These are phyloP conservation scores for Reutealis trisperma DNA, from an alignment of 345 rosid species.

Conservation along the genomic window DNA sequence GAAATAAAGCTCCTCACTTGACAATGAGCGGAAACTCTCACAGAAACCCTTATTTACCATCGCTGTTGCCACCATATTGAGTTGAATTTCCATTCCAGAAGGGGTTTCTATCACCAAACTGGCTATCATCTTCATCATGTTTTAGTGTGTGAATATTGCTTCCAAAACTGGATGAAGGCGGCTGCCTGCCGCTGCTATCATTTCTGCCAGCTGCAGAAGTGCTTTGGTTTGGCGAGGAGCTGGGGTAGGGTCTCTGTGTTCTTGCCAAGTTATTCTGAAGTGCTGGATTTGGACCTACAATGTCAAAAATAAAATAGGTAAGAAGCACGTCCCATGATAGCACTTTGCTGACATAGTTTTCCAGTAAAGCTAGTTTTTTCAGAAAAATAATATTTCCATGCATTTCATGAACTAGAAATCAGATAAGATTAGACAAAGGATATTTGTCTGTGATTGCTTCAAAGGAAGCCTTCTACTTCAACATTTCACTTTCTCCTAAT, in stretches of 20 bases:
- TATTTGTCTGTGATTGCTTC: neutral
- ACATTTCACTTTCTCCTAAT: too few species aligned
- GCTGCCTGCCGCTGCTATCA: conserved; percentile 43
- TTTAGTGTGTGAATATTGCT: conserved; percentile 80
- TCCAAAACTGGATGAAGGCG: conserved; percentile 50
- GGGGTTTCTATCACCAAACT: conserved; percentile 60
- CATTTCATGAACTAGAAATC: neutral
- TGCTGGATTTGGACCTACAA: conserved; percentile 54
- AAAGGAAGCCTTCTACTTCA: too few species aligned
- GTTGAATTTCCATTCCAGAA: conserved; percentile 96
- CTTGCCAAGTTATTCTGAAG: conserved; percentile 35
- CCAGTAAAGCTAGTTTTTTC: neutral
- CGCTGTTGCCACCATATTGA: conserved; percentile 61
- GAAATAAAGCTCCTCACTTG: neutral
- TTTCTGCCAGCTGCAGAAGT: conserved; percentile 35
- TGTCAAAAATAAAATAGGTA: neutral
- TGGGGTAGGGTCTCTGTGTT: conserved; percentile 25
- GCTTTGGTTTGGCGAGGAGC: conserved; percentile 27
- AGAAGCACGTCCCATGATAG: neutral
- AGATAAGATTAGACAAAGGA: neutral
- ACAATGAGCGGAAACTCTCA: neutral
- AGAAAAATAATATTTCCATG: neutral
- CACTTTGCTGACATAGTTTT: neutral
- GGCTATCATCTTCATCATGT: conserved; percentile 64
- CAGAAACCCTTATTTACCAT: conserved; percentile 32